These are phyloP conservation scores for Xylaria multiplex DNA, from an alignment of 2,329 filamentous ascomycete genomes.

Conservation along the genomic window DNA sequence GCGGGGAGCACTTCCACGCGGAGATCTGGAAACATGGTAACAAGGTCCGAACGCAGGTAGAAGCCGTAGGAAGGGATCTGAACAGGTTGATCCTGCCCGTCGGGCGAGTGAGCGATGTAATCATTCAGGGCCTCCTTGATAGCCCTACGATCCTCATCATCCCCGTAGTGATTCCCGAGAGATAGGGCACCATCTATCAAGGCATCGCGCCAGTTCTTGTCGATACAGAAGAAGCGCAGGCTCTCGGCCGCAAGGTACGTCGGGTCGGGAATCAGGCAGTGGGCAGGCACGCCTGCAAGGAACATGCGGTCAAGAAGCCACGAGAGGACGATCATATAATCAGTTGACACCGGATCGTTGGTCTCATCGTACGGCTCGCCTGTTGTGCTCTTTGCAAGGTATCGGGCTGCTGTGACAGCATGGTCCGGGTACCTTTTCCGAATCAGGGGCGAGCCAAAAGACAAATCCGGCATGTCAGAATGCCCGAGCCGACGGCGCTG, in stretches of 20 bases:
- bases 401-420: conserved; percentile 27
- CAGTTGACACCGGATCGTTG: conserved; percentile 47
- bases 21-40: conserved; percentile 26
- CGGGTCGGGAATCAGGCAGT: conserved; percentile 55
- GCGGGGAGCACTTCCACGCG: neutral
- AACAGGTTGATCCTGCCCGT: neutral
- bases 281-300: conserved; percentile 52
- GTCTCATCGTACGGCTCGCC: conserved; percentile 47
- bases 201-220: conserved; percentile 51
- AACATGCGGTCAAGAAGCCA: conserved; percentile 54
- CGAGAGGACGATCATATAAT: conserved; percentile 52
- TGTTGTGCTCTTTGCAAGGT: conserved; percentile 28
- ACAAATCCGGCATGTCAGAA: conserved; percentile 22
- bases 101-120: neutral
- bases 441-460: conserved; percentile 22
- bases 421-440: conserved; percentile 4
- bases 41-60: conserved; percentile 18
- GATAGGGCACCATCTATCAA: conserved; percentile 17
- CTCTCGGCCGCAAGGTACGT: conserved; percentile 50
- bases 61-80: conserved; percentile 25
- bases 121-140: conserved; percentile 16
- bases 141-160: conserved; percentile 11
- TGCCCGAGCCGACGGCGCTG: conserved; percentile 18
- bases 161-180: conserved; percentile 14
- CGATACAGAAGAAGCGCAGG: conserved; percentile 58